Evolutionary conservation across 169 alveolate species (phyloP), one percentile per base, ranked within the genome.

Genomic region (Plasmodium billcollinsi): DNA sequence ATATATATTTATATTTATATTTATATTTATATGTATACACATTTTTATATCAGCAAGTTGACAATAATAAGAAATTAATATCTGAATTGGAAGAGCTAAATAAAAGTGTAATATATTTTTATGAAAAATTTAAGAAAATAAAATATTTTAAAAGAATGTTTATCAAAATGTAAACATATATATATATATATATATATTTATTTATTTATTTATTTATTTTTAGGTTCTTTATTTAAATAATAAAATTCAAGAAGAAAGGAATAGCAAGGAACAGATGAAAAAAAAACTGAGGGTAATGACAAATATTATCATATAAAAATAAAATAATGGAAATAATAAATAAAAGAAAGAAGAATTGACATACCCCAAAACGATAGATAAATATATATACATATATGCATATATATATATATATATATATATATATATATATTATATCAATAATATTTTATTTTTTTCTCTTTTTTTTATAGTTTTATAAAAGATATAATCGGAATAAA

Each of bases 191-290:
- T n/a, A 18, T n/a, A n/a, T 24, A 11, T 24, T 63, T 63, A 12
- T 29, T 63, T 63, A 43, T 47, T 63, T 33, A 20, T n/a, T 49
- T 47, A 65, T 63, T 18, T 12, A 11, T 9, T 47, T 58, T 45
- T 58, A 76, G 89, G 66, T 76, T 24, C 8, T 63, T 33, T 76
- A 76, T 56, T 67, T 76, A 11, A 76, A 76, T 65, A 76, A 76
- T 62, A 76, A 76, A 76, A 65, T 76, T 63, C 89, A 63, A 15
- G 89, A 76, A 24, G 89, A 76, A 65, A 76, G 66, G 50, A 76
- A 76, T 39, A 76, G 66, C 43, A 71, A 71, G 2, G 20, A 52
- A 2, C 12, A 18, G 49, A 21, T 76, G 15, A 76, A 59, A 29
- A 76, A 58, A 14, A 47, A 59, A 18, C 52, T 76, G 39, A 76